A percentile compares a stretch with the other conserved stretches of the same genome.
phyloP scores from a whole-genome alignment of 352 stramenopile species.

The Phytophthora quininea region DNA sequence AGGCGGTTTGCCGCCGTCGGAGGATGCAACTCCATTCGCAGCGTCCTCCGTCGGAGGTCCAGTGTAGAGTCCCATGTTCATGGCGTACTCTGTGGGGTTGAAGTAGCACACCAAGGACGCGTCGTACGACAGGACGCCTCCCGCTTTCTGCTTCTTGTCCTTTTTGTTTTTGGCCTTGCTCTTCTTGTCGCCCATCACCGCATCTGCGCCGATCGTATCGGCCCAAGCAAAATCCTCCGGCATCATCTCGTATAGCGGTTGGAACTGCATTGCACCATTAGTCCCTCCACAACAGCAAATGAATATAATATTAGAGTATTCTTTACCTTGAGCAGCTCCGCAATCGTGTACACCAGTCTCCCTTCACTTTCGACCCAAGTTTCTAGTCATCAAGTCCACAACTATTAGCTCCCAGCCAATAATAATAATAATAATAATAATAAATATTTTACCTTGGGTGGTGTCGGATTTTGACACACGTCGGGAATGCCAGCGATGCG shows the following conservation, averaged over 20 bases:
- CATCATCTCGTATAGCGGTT: conserved; percentile 72
- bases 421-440: neutral
- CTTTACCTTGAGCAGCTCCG: conserved; percentile 71
- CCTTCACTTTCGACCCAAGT: conserved; percentile 54
- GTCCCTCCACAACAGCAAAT: no score
- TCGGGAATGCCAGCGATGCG: conserved; percentile 48
- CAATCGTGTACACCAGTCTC: conserved; percentile 61
- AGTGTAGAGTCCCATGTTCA: conserved; percentile 66
- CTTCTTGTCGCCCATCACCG: conserved; percentile 59
- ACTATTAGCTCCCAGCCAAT: no score
- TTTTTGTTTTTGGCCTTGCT: conserved; percentile 52
- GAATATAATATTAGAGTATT: no score
- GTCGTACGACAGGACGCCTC: conserved; percentile 65
- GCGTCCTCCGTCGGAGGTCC: conserved; percentile 33
- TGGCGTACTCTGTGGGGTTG: conserved; percentile 77
- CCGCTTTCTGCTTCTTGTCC: conserved; percentile 40
- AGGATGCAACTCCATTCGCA: conserved; percentile 7
- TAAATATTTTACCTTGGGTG: conserved; percentile 45
- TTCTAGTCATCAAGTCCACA: conserved; percentile 33
- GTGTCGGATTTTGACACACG: conserved; percentile 50
- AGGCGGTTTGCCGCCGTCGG: conserved; percentile 21
- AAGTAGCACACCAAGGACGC: conserved; percentile 79
- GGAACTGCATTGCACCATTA: conserved; percentile 65
- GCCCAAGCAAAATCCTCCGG: conserved; percentile 67
- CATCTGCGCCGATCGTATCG: conserved; percentile 60